These are phyloP conservation scores for Penicillium vulpinum DNA, from an alignment of 2,329 filamentous ascomycete genomes.

Conservation along the genomic window DNA sequence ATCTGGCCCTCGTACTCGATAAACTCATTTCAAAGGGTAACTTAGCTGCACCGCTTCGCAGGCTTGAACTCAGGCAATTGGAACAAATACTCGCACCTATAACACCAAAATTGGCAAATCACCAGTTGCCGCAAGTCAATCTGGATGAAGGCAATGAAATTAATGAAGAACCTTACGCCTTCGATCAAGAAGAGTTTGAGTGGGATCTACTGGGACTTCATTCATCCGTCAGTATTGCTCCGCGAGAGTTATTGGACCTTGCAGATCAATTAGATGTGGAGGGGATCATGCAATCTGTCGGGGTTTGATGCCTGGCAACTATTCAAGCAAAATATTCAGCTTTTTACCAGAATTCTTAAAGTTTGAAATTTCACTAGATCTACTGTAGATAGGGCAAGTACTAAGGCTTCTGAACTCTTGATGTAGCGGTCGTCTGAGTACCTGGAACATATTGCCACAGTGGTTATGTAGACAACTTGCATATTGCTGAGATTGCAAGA, in stretches of 20 bases:
- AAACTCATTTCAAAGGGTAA: constrained; percentile 43
- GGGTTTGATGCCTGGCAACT: background rate
- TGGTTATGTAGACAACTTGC: no score
- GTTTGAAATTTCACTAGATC: background rate
- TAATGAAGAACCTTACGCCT: constrained; percentile 11
- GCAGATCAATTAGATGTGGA: constrained; percentile 29
- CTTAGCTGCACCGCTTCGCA: constrained; percentile 40
- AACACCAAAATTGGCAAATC: constrained; percentile 27
- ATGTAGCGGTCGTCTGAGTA: no score
- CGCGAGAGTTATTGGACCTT: constrained; percentile 26
- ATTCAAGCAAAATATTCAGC: no score
- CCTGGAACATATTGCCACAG: no score
- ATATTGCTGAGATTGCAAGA: no score
- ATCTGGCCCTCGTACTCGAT: constrained; percentile 40
- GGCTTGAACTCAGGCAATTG: constrained; percentile 40
- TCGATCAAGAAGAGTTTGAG: constrained; percentile 26
- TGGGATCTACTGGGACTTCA: constrained; percentile 27
- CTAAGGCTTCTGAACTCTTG: no score
- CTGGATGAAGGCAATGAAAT: constrained; percentile 5
- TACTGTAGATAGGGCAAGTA: no score
- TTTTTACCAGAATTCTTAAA: background rate
- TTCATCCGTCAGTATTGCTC: constrained; percentile 26
- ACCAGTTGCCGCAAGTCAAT: constrained; percentile 1
- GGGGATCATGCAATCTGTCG: constrained; percentile 24
- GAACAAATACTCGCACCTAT: constrained; percentile 40